Percentiles rank a stretch among this genome's conserved stretches.
These are phyloP conservation scores for Hypoxylon lienhwacheense DNA, from an alignment of 495 filamentous ascomycete species.

Conservation along the genomic window DNA sequence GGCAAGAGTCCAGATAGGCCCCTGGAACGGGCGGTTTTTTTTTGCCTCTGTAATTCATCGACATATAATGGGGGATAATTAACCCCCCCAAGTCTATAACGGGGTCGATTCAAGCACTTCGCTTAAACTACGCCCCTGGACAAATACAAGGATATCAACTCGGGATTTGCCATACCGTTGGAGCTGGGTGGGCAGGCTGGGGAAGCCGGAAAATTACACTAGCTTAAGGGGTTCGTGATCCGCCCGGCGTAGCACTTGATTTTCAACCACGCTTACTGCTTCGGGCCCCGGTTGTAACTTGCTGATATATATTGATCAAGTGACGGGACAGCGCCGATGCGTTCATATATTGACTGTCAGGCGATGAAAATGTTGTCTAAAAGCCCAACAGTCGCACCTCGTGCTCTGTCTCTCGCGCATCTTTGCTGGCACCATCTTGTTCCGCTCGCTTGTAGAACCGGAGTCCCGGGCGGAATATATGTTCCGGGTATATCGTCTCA, in stretches of 20 bases:
- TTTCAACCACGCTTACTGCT: constrained; percentile 27
- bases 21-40: too few relatives aligned
- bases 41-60: too few relatives aligned
- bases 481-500: constrained; percentile 3
- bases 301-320: constrained; percentile 23
- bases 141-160: constrained; percentile 14
- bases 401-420: constrained; percentile 6
- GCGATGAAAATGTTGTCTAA: constrained; percentile 15
- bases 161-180: constrained; percentile 27
- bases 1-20: too few relatives aligned
- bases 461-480: constrained; percentile 1
- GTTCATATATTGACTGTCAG: constrained; percentile 19
- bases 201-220: constrained; percentile 26
- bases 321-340: constrained; percentile 5
- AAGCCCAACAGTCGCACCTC: constrained; percentile 4
- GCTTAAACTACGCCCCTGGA: constrained; percentile 13
- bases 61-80: constrained; percentile 15
- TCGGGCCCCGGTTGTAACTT: constrained; percentile 26
- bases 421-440: constrained; percentile 2
- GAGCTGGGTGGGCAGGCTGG: constrained; percentile 13
- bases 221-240: constrained; percentile 30
- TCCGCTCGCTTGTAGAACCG: background rate
- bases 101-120: constrained; percentile 25
- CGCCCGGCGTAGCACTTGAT: constrained; percentile 12
- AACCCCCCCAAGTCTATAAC: constrained; percentile 16